Base-by-base conservation (phyloP, 2,329 filamentous ascomycete species). In the Curvularia lunata region DNA sequence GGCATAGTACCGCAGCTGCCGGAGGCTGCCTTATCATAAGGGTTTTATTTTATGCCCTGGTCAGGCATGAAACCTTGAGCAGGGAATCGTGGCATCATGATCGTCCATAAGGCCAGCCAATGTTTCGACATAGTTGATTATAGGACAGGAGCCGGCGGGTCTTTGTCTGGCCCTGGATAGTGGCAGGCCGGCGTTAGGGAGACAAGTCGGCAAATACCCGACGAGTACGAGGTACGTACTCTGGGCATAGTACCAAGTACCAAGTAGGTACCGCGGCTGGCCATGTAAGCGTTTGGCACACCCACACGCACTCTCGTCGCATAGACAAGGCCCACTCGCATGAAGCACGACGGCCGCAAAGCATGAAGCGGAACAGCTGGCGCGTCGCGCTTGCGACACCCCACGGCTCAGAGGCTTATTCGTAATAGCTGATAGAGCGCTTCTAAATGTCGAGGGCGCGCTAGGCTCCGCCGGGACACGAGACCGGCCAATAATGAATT, bases 351-450 rank as follows among this genome's bases (percentile, higher is more conserved):
- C 21, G n/a, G 13, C 21, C 19, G 10, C 16, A 28, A 48, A 27
- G 32, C 50, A 41, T 32, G 10, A 58, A 43, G 40, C 49, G 52
- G 32, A 58, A 55, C 52, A 47, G 47, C 52, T 58, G 68, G 66
- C 57, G 63, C 53, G 52, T 52, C 43, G 52, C 48, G 57, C 62
- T 52, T 63, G 58, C 57, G 57, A 65, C 61, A 64, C 59, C 63
- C 58, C 55, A 47, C 59, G 50, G 50, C 61, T 61, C 61, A 61
- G 34, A 49, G 47, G 56, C 61, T 63, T 61, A 64, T 65, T 64
- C 61, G 64, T 66, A 67, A 71, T 70, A 63, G 65, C 64, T 66
- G 66, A 71, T 70, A 63, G 65, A 65, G 64, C 58, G 62, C 67
- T 56, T 69, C 58, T 69, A 66, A 54, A 64, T 62, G 56, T 67